Evolutionary conservation across 2,329 filamentous ascomycete species (phyloP).

Genomic region (Stromatinia cepivora): DNA sequence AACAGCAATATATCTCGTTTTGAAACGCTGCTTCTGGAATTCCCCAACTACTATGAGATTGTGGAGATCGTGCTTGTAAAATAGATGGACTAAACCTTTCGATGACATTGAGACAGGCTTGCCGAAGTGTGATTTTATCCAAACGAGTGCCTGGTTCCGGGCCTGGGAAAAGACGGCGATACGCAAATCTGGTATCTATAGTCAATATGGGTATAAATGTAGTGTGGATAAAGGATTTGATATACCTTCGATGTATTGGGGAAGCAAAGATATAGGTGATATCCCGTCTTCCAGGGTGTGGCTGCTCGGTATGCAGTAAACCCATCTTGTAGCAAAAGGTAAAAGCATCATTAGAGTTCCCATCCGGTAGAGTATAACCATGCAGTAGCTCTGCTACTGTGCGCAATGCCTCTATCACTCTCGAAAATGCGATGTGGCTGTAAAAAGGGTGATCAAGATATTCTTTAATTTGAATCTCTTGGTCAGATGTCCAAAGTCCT

Average conservation of each 20-base stretch:
- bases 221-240: neutral
- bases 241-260: conserved; percentile 5
- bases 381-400: neutral
- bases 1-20: conserved; percentile 14
- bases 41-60: neutral
- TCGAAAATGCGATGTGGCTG: neutral
- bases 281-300: neutral
- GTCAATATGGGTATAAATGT: neutral
- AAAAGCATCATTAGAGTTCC: neutral
- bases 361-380: neutral
- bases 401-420: neutral
- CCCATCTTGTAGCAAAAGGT: conserved; percentile 2
- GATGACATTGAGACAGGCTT: conserved; percentile 7
- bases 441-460: neutral
- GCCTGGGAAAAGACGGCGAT: neutral
- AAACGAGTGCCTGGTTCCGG: neutral
- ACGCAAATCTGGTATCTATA: neutral
- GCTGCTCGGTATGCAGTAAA: neutral
- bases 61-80: neutral
- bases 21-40: conserved; percentile 4
- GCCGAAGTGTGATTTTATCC: neutral
- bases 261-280: conserved; percentile 4
- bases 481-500: neutral
- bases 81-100: conserved; percentile 5
- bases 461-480: neutral